Base-by-base conservation (phyloP, 371 early-diverging fungal species). In the Actinomucor elegans region DNA sequence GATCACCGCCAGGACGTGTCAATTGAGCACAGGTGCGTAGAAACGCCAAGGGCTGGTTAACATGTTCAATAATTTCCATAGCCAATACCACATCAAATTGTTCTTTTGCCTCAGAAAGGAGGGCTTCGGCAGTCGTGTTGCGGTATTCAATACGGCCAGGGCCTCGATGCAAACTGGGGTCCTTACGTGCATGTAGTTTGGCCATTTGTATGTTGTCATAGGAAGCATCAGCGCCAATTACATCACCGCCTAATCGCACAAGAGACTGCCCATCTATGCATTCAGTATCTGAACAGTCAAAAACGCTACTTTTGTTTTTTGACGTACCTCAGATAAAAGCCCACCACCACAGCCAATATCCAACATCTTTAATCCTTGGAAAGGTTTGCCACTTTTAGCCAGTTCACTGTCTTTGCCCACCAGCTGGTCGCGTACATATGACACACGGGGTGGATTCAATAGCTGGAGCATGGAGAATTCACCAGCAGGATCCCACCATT, bases 271-370 rank as follows among this genome's bases (percentile, higher is more conserved):
- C 21, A 48, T 34, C 23, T 32, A 3, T 20, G 14, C 15, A 24
- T 54, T 27, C 23, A 46, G 36, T 27, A 35, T 35, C 7, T 21
- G 9, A 41, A 14, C 28, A 28, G 26, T 27, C 24, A 7, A 23
- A 14, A 12, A 14, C 36, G 5, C 17, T n/a, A 0, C 11, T 36
- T n/a, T 23, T 37, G 4, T 26, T 20, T 3, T 5, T 23, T 44
- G 21, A 14, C 10, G 10, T 76, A 90, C 92, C 84, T 96, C 95
- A 0, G 91, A 77, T 35, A 97, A 73, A 20, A 97, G 57, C 0
- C 98, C 98, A 21, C 96, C 98, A 18, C 98, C 98, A 67, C 98
- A 94, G 1, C 98, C 98, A 20, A 97, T 85, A 71, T 97, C 98
- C n/a, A 96, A 69, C 54, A 94, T 83, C 3, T 69, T 46, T 26